Evolutionary conservation across 108 stramenopile genomes (phyloP).

Genomic region (Pseudonitzschia multiseries): DNA sequence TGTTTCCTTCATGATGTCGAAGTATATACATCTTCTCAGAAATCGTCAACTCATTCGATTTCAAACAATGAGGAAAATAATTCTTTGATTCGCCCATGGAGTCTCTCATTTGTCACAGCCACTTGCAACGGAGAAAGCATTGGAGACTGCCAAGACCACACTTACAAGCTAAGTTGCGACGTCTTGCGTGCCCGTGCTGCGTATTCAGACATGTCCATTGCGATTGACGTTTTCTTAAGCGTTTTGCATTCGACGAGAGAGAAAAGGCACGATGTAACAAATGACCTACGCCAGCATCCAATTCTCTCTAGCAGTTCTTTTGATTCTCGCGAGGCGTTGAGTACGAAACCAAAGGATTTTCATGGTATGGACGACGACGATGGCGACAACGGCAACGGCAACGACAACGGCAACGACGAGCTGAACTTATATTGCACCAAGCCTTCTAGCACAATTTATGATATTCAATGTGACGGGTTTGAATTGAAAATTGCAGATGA

Average conservation of each 20-base stretch:
- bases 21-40: constrained; percentile 35
- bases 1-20: constrained; percentile 50
- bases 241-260: constrained; percentile 27
- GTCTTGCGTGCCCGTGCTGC: constrained; percentile 52
- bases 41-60: constrained; percentile 3
- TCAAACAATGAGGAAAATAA: constrained; percentile 5
- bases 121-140: constrained; percentile 18
- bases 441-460: constrained; percentile 12
- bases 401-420: not conserved
- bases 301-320: constrained; percentile 9
- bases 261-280: not conserved
- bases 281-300: constrained; percentile 7
- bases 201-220: constrained; percentile 61
- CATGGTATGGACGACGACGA: too few species aligned
- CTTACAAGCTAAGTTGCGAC: constrained; percentile 37
- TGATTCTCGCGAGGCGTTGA: not conserved
- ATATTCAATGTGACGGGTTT: constrained; percentile 48
- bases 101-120: constrained; percentile 15
- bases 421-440: constrained; percentile 7
- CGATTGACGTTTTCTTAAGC: constrained; percentile 50
- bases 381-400: not conserved
- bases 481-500: constrained; percentile 61
- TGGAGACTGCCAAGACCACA: constrained; percentile 23
- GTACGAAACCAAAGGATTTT: not conserved
- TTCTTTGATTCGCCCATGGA: constrained; percentile 55